A percentile compares a stretch with the other conserved stretches of the same genome.
phyloP scores from a whole-genome alignment of 257 asterid genomes.

The Thymus quinquecostatus region DNA sequence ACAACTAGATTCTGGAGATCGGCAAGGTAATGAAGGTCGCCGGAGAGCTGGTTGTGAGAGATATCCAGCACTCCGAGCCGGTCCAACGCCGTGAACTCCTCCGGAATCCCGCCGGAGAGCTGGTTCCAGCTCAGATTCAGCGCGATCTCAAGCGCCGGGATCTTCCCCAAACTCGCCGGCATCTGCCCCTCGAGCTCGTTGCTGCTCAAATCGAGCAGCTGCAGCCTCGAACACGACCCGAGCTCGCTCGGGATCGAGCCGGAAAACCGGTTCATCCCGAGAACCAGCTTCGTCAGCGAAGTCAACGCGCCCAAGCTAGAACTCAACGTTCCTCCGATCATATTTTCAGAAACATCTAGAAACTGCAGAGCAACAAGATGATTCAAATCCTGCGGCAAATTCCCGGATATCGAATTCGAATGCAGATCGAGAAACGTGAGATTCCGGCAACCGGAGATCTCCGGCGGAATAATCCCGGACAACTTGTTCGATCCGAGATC shows the following conservation, averaged over 20 bases:
- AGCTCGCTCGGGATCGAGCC: conserved; percentile 64
- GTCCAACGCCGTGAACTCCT: conserved; percentile 59
- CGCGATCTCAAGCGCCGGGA: conserved; percentile 72
- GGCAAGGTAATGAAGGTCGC: conserved; percentile 60
- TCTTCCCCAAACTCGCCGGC: conserved; percentile 66
- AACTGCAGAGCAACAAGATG: conserved; percentile 59
- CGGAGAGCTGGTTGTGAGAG: conserved; percentile 78
- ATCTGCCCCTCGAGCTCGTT: conserved; percentile 58
- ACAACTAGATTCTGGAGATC: conserved; percentile 73
- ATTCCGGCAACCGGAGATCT: conserved; percentile 69
- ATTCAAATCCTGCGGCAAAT: conserved; percentile 55
- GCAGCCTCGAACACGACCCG: conserved; percentile 70
- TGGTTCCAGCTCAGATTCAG: conserved; percentile 74
- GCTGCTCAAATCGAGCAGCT: conserved; percentile 74
- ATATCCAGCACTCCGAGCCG: conserved; percentile 72
- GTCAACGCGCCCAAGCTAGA: conserved; percentile 59
- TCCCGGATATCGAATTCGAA: conserved; percentile 68
- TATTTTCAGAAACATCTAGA: conserved; percentile 67
- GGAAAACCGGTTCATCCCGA: conserved; percentile 57
- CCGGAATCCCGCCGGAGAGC: conserved; percentile 67
- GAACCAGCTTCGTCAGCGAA: conserved; percentile 73
- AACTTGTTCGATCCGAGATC: conserved; percentile 69
- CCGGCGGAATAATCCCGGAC: conserved; percentile 60
- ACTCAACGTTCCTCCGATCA: conserved; percentile 63
- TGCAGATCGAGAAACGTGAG: conserved; percentile 80